A percentile compares a stretch with the other conserved stretches of the same genome.
These are phyloP conservation scores for Pestalotiopsis sp. DNA, from an alignment of 2,329 filamentous ascomycete genomes.

Conservation along the genomic window DNA sequence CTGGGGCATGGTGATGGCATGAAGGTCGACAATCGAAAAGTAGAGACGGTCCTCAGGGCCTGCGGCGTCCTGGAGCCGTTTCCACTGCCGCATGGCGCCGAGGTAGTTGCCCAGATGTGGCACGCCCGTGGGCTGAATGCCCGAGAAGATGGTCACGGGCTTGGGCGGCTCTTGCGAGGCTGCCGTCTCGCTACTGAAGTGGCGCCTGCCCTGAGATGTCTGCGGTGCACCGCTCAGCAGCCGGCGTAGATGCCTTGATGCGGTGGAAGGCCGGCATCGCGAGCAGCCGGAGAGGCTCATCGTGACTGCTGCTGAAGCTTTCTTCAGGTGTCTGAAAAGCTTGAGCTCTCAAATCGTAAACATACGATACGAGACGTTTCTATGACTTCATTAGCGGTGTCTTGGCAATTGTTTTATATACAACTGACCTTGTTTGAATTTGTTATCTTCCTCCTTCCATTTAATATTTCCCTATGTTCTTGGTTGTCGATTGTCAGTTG, in stretches of 20 bases:
- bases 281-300: constrained; percentile 23
- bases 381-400: neutral
- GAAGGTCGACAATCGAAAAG: constrained; percentile 90
- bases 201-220: neutral
- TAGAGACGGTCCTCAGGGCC: constrained; percentile 63
- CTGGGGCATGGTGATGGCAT: constrained; percentile 85
- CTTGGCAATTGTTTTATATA: neutral
- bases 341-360: neutral
- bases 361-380: neutral
- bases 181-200: neutral
- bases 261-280: constrained; percentile 23
- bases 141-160: constrained; percentile 75
- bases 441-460: no score
- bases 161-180: neutral
- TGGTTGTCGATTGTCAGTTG: no score
- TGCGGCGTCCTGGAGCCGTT: constrained; percentile 71
- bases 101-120: constrained; percentile 96
- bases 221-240: neutral
- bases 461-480: no score
- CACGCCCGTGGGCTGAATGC: constrained; percentile 93
- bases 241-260: constrained; percentile 13
- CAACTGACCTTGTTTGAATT: no score
- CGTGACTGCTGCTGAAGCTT: constrained; percentile 11
- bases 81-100: constrained; percentile 87
- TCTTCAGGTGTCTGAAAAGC: neutral